Base-by-base conservation (phyloP, 2,329 filamentous ascomycete genomes). In the Paracamarosporium sp. region DNA sequence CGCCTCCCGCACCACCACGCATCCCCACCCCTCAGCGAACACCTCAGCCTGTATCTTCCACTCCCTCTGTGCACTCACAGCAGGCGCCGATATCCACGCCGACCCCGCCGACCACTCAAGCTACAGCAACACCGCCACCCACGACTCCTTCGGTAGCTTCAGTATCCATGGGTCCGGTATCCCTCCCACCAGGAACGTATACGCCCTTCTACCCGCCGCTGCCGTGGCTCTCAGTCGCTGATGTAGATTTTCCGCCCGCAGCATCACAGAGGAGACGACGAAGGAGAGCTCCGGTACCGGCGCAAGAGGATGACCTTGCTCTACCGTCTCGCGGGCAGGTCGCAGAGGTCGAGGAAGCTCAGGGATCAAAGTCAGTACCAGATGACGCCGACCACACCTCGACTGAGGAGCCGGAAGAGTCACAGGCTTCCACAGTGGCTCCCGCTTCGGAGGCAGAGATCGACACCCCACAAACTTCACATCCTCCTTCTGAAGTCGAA, bases 151-250 rank as follows among this genome's bases (percentile, higher is more conserved):
- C 69, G 25, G 61, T 40, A 60, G 62, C 53, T n/a, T 66, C 66
- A n/a, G 61, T 61, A 41, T 40, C 64, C 13, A 58, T 58, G 36
- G 45, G 59, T 9, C 45, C 64, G 9, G 55, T 57, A 25, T 58
- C 55, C 4, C 65, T 68, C 15, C 68, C 69, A 43, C 66, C 66
- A 24, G 61, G 68, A 8, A 61, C 65, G 7, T 66, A 66, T 50
- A 79, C 78, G 68, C 81, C 82, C 1, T 86, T 81, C 68, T 79
- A 80, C 59, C 81, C 84, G 57, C 77, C 79, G 12, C 75, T 88
- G 20, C 86, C 86, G 11, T 88, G 86, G 86, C 79, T 86, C 31
- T 88, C 86, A 12, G 80, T 83, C 27, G 80, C 83, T 15, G 82
- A 83, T 20, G 75, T 75, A 30, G 75, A 80, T 2, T 88, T 88